phyloP scores from a whole-genome alignment of 139 green algal genomes.

The Micractinium sp. region DNA sequence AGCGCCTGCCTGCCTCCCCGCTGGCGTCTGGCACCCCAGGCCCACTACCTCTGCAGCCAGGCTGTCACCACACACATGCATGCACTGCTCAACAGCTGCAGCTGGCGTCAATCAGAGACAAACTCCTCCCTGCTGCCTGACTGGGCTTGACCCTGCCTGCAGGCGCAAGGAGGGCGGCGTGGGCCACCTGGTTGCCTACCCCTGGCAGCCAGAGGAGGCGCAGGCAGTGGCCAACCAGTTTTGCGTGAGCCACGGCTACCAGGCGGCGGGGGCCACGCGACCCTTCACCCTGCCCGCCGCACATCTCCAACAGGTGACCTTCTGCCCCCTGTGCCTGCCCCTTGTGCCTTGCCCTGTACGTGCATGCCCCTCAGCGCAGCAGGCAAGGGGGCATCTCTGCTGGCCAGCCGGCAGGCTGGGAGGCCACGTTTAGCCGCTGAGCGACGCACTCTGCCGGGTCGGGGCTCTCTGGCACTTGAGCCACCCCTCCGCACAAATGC shows the following conservation, averaged over 20 bases:
- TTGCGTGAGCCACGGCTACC: background rate
- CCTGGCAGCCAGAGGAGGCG: slow-evolving; percentile 10
- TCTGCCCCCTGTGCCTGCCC: no score
- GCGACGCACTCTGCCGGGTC: no score
- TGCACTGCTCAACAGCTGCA: background rate
- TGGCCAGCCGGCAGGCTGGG: no score
- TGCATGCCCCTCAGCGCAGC: no score
- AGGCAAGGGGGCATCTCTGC: no score
- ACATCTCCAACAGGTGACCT: background rate
- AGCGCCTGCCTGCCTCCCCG: background rate
- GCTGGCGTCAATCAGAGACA: background rate
- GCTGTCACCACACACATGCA: background rate
- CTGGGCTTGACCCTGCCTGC: background rate
- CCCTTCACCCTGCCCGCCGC: background rate
- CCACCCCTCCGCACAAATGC: no score
- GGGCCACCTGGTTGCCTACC: slow-evolving; percentile 3
- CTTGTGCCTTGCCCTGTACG: no score
- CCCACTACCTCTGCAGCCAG: background rate
- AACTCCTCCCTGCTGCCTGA: background rate
- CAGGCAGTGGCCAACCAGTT: slow-evolving; percentile 8
- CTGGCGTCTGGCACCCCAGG: background rate
- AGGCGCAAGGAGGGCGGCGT: background rate
- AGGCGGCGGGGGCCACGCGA: background rate
- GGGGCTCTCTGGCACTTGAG: no score
- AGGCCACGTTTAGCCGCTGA: no score